These are phyloP conservation scores for Rheum nobile DNA, from an alignment of 148 eudicot genomes.

Conservation along the genomic window DNA sequence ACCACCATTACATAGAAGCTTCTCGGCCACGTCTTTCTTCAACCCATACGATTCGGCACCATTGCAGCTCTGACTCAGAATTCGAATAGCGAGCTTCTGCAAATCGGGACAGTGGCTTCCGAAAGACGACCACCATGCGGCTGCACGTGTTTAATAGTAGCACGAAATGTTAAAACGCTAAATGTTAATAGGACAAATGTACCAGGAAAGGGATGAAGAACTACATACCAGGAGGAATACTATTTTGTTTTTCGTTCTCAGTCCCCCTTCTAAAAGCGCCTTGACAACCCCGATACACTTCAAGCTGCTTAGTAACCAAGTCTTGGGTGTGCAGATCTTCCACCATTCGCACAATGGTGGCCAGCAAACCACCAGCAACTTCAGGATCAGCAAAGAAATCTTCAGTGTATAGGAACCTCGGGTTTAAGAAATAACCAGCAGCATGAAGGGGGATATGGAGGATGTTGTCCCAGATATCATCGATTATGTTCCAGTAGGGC, in stretches of 20 bases:
- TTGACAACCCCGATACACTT: slow-evolving; percentile 17
- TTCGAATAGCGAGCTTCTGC: slow-evolving; percentile 39
- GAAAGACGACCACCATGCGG: slow-evolving; percentile 42
- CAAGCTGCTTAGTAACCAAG: slow-evolving; percentile 26
- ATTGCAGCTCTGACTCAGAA: slow-evolving; percentile 55
- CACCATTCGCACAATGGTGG: slow-evolving; percentile 31
- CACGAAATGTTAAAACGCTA: not conserved
- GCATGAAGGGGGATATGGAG: slow-evolving; percentile 68
- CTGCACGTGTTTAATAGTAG: slow-evolving; percentile 23
- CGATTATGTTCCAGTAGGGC: slow-evolving; percentile 45
- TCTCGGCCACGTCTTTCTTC: slow-evolving; percentile 45
- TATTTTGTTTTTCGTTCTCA: slow-evolving; percentile 13
- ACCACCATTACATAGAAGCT: slow-evolving; percentile 19
- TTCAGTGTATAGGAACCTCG: slow-evolving; percentile 22
- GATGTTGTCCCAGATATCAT: slow-evolving; percentile 46
- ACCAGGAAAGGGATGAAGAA: not conserved
- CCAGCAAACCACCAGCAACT: slow-evolving; percentile 36
- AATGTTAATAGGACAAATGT: not conserved
- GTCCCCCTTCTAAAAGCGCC: slow-evolving; percentile 32
- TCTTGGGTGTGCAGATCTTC: slow-evolving; percentile 20
- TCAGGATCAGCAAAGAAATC: slow-evolving; percentile 40
- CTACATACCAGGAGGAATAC: slow-evolving; percentile 48
- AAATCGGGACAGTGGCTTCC: slow-evolving; percentile 55
- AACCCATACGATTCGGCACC: slow-evolving; percentile 48
- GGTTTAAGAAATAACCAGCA: slow-evolving; percentile 52